phyloP scores from a whole-genome alignment of 176 grass and related monocot species.

The Oropetium thomaeum region DNA sequence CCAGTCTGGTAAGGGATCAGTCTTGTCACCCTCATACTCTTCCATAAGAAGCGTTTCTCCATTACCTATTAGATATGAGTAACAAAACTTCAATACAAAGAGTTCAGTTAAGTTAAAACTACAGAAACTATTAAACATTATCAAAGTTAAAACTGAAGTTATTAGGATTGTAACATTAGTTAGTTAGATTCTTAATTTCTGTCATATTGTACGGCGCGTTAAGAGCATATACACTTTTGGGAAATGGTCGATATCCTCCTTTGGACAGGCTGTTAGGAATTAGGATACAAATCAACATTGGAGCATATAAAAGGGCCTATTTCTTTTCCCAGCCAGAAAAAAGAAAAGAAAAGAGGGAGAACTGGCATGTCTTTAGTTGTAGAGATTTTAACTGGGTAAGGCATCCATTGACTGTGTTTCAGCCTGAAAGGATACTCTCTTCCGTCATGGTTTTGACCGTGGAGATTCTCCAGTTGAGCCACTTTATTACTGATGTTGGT shows the following conservation, averaged over 20 bases:
- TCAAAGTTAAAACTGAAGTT: too few species aligned
- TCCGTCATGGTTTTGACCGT: background rate
- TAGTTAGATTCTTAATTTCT: background rate
- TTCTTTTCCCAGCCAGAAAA: background rate
- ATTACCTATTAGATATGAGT: conserved; percentile 12
- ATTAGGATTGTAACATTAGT: too few species aligned
- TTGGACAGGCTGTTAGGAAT: background rate
- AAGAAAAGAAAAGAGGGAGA: background rate
- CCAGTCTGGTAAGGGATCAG: conserved; percentile 34
- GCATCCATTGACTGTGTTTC: background rate
- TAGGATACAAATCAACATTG: background rate
- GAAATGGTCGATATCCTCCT: background rate
- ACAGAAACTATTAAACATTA: background rate
- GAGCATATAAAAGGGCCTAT: background rate
- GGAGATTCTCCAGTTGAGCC: background rate
- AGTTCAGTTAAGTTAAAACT: background rate
- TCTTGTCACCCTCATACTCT: conserved; percentile 25
- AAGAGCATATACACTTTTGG: background rate
- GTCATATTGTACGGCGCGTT: background rate
- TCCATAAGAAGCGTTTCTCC: background rate
- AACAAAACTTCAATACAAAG: conserved; percentile 12
- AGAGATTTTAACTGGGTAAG: background rate
- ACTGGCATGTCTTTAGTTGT: conserved; percentile 1
- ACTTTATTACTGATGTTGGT: background rate
- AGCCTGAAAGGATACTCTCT: background rate